Percentiles rank a stretch among this genome's conserved stretches.
These are phyloP conservation scores for Hsuehochloa calcarea DNA, from an alignment of 176 grass and related monocot species.

Conservation along the genomic window DNA sequence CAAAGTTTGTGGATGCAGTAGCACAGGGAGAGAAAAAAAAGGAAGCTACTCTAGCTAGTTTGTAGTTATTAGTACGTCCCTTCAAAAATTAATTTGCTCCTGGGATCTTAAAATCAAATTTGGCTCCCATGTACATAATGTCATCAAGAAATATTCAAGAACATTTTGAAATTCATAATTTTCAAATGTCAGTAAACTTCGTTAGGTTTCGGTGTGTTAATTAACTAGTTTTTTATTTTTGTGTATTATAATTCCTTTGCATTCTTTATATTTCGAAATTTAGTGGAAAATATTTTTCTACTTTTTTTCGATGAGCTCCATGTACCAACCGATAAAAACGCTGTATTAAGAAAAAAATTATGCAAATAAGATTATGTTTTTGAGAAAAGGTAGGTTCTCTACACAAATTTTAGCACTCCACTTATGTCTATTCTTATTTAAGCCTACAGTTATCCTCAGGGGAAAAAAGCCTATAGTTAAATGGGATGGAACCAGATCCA, in stretches of 20 bases:
- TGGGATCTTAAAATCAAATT: neutral
- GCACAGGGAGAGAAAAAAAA: slow-evolving; percentile 26
- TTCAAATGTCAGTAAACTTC: neutral
- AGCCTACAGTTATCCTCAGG: no score
- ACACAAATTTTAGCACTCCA: neutral
- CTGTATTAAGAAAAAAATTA: neutral
- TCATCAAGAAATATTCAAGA: neutral
- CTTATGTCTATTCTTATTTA: neutral
- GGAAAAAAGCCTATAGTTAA: neutral
- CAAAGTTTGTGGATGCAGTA: slow-evolving; percentile 26
- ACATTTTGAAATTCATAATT: neutral
- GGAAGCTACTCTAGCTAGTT: slow-evolving; percentile 15
- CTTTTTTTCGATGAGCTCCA: neutral
- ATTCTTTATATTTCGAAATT: neutral
- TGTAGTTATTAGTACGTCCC: neutral
- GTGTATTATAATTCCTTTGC: neutral
- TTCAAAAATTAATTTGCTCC: neutral
- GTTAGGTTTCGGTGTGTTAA: neutral
- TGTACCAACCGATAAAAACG: neutral
- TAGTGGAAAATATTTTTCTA: neutral
- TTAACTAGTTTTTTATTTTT: neutral
- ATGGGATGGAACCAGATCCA: neutral
- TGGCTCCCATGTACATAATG: neutral
- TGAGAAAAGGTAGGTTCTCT: neutral
- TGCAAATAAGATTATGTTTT: neutral